Evolutionary conservation across 2,329 filamentous ascomycete genomes (phyloP).

Genomic region (Verticillium dahliae): DNA sequence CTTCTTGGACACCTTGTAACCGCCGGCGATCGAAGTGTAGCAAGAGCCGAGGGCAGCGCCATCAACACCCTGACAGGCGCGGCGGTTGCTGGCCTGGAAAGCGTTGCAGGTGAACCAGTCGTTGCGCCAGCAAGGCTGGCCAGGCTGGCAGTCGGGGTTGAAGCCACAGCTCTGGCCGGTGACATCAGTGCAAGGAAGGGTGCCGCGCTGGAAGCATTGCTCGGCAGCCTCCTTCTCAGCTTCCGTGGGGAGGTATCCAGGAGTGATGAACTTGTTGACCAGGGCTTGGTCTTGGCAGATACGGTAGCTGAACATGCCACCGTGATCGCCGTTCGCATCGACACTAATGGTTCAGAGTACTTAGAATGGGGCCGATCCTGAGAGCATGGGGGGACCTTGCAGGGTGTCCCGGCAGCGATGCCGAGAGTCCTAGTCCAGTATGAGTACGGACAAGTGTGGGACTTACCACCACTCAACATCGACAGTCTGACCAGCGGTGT

Average conservation of each 20-base stretch:
- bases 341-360: constrained; percentile 17
- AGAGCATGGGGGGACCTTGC: not conserved
- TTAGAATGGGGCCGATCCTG: not conserved
- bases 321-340: constrained; percentile 50
- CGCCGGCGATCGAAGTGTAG: constrained; percentile 44
- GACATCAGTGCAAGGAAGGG: constrained; percentile 42
- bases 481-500: constrained; percentile 35
- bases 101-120: constrained; percentile 50
- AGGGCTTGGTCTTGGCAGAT: constrained; percentile 45
- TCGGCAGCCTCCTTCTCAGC: constrained; percentile 47
- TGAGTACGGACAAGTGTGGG: not conserved
- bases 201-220: constrained; percentile 41
- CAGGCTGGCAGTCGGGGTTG: constrained; percentile 37
- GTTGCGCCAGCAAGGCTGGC: constrained; percentile 38
- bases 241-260: constrained; percentile 38
- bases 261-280: constrained; percentile 41
- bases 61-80: constrained; percentile 40
- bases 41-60: constrained; percentile 34
- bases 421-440: not conserved
- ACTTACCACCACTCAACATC: constrained; percentile 43
- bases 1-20: constrained; percentile 45
- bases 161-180: constrained; percentile 40
- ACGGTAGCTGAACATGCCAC: constrained; percentile 50
- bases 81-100: constrained; percentile 27
- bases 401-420: not conserved